Evolutionary conservation across 306 rosid species (phyloP), one percentile per base, ranked within the genome.

Genomic region (Quercus bicolor): DNA sequence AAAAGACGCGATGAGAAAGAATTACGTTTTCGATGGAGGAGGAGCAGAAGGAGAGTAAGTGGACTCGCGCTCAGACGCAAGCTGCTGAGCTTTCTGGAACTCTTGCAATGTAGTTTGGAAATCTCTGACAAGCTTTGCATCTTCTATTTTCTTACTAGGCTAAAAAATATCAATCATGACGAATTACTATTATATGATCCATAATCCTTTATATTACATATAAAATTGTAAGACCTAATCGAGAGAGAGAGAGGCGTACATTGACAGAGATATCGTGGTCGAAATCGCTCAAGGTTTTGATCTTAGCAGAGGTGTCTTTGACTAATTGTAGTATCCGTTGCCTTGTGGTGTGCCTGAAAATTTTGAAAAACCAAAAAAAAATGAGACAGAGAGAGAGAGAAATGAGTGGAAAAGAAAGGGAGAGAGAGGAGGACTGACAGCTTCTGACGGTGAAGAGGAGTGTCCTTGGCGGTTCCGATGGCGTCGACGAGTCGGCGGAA

Each of bases 121-220:
- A 86, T 92, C 97, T 86, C 82, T 92, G 23, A 92, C 97, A 26
- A 92, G 85, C 82, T 90, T 92, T 37, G 95, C 97, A 87, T 92
- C 92, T 81, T 87, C 92, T 61, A 92, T 70, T 81, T 86, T 86
- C 89, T 86, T 85, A 77, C 72, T 84, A 18, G 91, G 74, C 95
- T 92, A 84, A 28, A 64, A 1, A 26, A 76, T n/a, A 61, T 61
- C 61, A 6, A 70, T 3, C 19, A 77, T 5, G 24, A 13, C 5
- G 16, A 48, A 48, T 10, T 48, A 40, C 4, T 1, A 48, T 48
- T 1, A 48, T 48, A 3, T 0, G 53, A 45, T 45, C 53, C 53
- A 45, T 0, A 37, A 37, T 37, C 10, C 43, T 37, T 45, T 45
- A 1, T 0, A 9, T 2, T 45, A 12, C 1, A 48, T 1, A 12